Percentiles rank a stretch among this genome's conserved stretches.
phyloP scores from a whole-genome alignment of 768 basidiomycete species.

The Naganishia onofrii region DNA sequence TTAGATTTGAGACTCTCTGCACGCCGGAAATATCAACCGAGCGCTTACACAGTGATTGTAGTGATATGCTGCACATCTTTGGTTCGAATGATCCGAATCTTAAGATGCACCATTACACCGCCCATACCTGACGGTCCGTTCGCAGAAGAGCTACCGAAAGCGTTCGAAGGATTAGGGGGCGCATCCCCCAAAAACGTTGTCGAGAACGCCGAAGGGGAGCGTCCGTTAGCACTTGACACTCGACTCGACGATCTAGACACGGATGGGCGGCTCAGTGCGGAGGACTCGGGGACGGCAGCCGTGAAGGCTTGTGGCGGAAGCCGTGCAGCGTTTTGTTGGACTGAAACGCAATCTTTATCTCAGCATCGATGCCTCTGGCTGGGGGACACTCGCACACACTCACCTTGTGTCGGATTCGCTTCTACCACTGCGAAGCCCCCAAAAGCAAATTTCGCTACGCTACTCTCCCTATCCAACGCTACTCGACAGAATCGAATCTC shows the following conservation, averaged over 20 bases:
- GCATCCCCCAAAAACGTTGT: constrained; percentile 50
- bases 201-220: constrained; percentile 47
- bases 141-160: constrained; percentile 55
- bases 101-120: constrained; percentile 69
- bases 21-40: neutral
- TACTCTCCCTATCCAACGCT: constrained; percentile 87
- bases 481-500: constrained; percentile 10
- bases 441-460: constrained; percentile 82
- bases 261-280: constrained; percentile 4
- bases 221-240: constrained; percentile 17
- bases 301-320: constrained; percentile 58
- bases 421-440: constrained; percentile 80
- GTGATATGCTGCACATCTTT: constrained; percentile 81
- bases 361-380: neutral
- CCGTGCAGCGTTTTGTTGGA: constrained; percentile 73
- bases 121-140: constrained; percentile 52
- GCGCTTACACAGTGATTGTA: constrained; percentile 80
- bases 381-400: neutral
- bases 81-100: constrained; percentile 74
- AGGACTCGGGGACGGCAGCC: neutral
- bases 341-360: constrained; percentile 44
- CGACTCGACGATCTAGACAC: constrained; percentile 20
- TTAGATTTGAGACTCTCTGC: neutral
- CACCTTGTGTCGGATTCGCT: constrained; percentile 60
- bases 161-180: constrained; percentile 45